Percentiles rank a stretch among this genome's conserved stretches.
phyloP scores from a whole-genome alignment of 768 basidiomycete genomes.

The Boletus patriciae region DNA sequence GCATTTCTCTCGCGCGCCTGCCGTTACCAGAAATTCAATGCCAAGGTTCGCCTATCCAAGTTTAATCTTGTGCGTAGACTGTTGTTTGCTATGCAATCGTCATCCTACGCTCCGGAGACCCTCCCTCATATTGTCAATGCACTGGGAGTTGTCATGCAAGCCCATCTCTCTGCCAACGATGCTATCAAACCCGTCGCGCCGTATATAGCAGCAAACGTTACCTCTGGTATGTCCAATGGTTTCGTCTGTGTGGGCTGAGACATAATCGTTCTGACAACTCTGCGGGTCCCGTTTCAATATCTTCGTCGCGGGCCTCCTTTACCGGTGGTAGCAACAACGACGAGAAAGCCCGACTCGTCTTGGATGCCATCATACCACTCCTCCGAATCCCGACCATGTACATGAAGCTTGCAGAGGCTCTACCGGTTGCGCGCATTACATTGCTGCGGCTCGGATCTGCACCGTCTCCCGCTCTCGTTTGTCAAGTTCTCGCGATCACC shows the following conservation, averaged over 20 bases:
- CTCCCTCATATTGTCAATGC: slow-evolving; percentile 55
- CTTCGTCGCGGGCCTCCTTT: slow-evolving; percentile 17
- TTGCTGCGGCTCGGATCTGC: slow-evolving; percentile 77
- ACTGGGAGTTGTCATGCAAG: slow-evolving; percentile 58
- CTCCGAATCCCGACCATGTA: slow-evolving; percentile 58
- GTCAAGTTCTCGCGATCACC: slow-evolving; percentile 60
- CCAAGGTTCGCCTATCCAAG: slow-evolving; percentile 69
- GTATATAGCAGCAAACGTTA: slow-evolving; percentile 79
- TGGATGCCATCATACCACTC: slow-evolving; percentile 62
- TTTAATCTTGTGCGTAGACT: slow-evolving; percentile 70
- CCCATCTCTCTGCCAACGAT: slow-evolving; percentile 68
- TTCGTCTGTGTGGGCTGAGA: not conserved
- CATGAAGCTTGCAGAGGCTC: slow-evolving; percentile 65
- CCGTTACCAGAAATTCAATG: slow-evolving; percentile 75
- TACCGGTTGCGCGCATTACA: slow-evolving; percentile 77
- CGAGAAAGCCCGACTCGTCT: slow-evolving; percentile 66
- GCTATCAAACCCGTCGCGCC: slow-evolving; percentile 83
- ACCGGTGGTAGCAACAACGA: slow-evolving; percentile 28
- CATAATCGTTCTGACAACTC: not conserved
- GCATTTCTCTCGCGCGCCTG: slow-evolving; percentile 68
- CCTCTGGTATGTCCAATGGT: slow-evolving; percentile 49
- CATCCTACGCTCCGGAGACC: slow-evolving; percentile 63
- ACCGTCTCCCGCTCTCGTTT: slow-evolving; percentile 59
- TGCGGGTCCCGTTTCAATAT: slow-evolving; percentile 3
- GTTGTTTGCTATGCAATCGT: slow-evolving; percentile 78